Conservation (phyloP, 2,329 filamentous ascomycete species). For the Thelonectria rubi region DNA sequence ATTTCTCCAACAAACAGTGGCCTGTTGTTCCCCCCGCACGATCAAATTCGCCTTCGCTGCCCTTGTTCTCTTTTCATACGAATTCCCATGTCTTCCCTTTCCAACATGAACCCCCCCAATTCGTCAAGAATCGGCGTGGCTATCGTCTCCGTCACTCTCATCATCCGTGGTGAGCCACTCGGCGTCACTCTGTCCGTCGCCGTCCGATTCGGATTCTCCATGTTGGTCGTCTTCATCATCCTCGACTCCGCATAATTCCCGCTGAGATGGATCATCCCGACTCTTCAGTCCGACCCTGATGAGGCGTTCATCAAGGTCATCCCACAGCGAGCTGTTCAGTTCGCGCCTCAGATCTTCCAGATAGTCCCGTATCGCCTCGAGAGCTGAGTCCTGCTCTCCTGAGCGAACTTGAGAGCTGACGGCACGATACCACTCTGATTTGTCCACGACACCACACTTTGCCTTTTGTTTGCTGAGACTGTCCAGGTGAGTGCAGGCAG, state of each 20-base stretch:
- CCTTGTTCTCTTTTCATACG: too few species aligned
- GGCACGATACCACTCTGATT: conserved; percentile 25
- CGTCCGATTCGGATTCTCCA: background rate
- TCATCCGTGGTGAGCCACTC: background rate
- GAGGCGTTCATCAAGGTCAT: background rate
- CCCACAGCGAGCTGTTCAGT: conserved; percentile 5
- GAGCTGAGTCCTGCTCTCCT: conserved; percentile 6
- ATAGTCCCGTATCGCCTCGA: conserved; percentile 17
- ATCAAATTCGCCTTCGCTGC: too few species aligned
- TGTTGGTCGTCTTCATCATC: background rate
- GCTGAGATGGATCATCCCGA: background rate
- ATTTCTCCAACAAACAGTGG: too few species aligned
- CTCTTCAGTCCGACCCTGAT: too few species aligned
- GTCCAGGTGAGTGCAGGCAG: background rate
- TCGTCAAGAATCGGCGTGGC: too few species aligned
- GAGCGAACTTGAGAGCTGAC: conserved; percentile 20
- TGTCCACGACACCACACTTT: background rate
- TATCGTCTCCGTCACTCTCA: background rate
- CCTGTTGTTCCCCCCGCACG: too few species aligned
- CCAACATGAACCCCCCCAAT: too few species aligned
- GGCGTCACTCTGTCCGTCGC: background rate
- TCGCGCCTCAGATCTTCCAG: conserved; percentile 23
- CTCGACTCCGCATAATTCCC: background rate
- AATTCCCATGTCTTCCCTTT: too few species aligned
- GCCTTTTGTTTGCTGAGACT: conserved; percentile 13